Conservation (phyloP, 2,329 filamentous ascomycete species). For the Talaromyces sp. region DNA sequence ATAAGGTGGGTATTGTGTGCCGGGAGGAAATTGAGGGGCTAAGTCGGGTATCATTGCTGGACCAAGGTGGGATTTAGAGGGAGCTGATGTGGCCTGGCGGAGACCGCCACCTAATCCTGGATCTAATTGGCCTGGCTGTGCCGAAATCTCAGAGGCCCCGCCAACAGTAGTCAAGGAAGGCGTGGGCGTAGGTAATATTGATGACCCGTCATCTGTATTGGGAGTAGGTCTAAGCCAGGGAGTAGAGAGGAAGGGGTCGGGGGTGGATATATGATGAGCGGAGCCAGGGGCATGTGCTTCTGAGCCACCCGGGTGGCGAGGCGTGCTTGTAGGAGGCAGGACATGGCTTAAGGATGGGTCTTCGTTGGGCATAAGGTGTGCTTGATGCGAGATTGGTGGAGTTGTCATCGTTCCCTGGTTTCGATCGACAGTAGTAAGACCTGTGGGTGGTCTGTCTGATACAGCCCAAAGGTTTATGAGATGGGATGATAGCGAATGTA, state of each 20-base stretch:
- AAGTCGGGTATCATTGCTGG: constrained; percentile 26
- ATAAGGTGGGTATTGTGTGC: constrained; percentile 31
- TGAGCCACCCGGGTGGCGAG: constrained; percentile 10
- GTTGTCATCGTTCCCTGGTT: constrained; percentile 7
- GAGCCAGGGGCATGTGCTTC: constrained; percentile 6
- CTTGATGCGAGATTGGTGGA: constrained; percentile 11
- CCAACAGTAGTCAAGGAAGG: constrained; percentile 31
- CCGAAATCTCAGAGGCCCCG: constrained; percentile 22
- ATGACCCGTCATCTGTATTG: constrained; percentile 28
- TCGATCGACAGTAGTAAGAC: background rate
- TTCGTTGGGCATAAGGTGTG: constrained; percentile 4
- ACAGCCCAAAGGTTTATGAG: constrained; percentile 32
- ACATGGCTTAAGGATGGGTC: constrained; percentile 8
- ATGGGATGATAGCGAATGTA: constrained; percentile 33
- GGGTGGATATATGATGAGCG: constrained; percentile 8
- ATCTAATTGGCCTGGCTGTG: constrained; percentile 22
- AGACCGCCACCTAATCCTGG: constrained; percentile 14
- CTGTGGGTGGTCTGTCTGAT: constrained; percentile 10
- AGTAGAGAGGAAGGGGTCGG: constrained; percentile 28
- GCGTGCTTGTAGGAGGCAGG: constrained; percentile 6
- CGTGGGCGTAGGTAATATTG: constrained; percentile 31
- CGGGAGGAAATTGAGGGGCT: constrained; percentile 24
- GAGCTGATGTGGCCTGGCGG: constrained; percentile 20
- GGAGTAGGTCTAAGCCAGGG: constrained; percentile 32
- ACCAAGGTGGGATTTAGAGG: constrained; percentile 22